These are phyloP conservation scores for Mucor indicus DNA, from an alignment of 371 early-diverging fungal genomes.

Conservation along the genomic window DNA sequence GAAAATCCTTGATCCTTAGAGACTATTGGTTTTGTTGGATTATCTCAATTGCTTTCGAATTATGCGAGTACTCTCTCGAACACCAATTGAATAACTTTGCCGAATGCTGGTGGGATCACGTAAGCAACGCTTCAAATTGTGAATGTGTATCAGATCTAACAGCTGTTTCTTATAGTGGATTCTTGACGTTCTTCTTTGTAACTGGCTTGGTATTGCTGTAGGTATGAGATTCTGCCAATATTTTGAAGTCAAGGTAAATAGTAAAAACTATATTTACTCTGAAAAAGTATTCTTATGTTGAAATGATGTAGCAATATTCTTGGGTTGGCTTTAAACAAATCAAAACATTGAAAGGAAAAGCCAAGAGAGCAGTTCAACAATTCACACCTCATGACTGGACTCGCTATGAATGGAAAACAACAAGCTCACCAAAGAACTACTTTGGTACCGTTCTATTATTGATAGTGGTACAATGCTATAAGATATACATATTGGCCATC, in stretches of 20 bases:
- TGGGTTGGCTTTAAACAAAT: conserved; percentile 91
- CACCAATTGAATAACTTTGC: conserved; percentile 97
- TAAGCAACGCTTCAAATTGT: conserved; percentile 33
- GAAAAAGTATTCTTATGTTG: background rate
- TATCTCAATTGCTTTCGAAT: conserved; percentile 88
- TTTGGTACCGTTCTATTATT: conserved; percentile 63
- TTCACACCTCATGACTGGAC: conserved; percentile 96
- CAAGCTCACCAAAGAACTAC: conserved; percentile 77
- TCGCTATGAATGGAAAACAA: conserved; percentile 84
- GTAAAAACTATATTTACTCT: background rate
- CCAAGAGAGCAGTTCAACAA: conserved; percentile 87
- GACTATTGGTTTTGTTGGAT: conserved; percentile 97
- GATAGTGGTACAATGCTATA: conserved; percentile 44
- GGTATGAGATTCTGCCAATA: conserved; percentile 98
- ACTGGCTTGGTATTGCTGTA: conserved; percentile 90
- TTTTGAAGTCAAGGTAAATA: conserved; percentile 80
- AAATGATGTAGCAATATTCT: conserved; percentile 63
- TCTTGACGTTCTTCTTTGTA: conserved; percentile 90
- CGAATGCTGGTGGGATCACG: conserved; percentile 99
- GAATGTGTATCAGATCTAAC: background rate
- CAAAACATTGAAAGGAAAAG: conserved; percentile 78
- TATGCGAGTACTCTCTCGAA: conserved; percentile 92
- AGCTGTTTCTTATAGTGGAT: conserved; percentile 78
- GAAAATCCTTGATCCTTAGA: conserved; percentile 87
- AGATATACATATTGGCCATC: conserved; percentile 8